phyloP scores from a whole-genome alignment of 1,139 yeast genomes.

The Yamadazyma spencermartinsiae region DNA sequence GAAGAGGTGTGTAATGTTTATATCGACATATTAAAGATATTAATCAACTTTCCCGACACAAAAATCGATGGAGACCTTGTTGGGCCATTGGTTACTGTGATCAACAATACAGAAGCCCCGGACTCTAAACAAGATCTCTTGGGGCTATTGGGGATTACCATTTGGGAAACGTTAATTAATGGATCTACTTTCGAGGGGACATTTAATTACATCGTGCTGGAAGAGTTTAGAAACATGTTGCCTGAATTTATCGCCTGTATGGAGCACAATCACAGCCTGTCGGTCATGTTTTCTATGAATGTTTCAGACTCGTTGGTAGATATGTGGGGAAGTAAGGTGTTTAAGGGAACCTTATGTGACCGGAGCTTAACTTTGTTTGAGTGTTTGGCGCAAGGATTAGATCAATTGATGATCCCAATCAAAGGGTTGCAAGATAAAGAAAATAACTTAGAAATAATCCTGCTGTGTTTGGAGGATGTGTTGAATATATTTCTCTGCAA shows the following conservation, averaged over 20 bases:
- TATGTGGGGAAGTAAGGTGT: background rate
- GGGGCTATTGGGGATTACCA: conserved; percentile 4
- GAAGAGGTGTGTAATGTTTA: conserved; percentile 5
- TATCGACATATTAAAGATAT: conserved; percentile 8
- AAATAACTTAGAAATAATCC: background rate
- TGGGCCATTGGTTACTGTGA: conserved; percentile 5
- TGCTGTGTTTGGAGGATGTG: background rate
- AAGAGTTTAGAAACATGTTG: background rate
- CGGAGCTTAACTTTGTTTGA: background rate
- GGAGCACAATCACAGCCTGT: background rate
- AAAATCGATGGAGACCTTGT: conserved; percentile 26
- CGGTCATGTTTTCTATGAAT: background rate
- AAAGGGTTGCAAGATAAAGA: too few relatives aligned
- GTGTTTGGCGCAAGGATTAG: background rate
- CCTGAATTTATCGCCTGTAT: background rate
- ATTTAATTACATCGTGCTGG: background rate
- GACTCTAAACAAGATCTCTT: conserved; percentile 4
- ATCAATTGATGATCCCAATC: background rate
- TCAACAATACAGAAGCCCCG: background rate
- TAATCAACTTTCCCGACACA: conserved; percentile 37
- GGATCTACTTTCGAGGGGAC: conserved; percentile 5
- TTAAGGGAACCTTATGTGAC: background rate
- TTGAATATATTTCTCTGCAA: conserved; percentile 4
- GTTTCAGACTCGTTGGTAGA: conserved; percentile 4
- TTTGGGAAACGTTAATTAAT: conserved; percentile 8